Evolutionary conservation across 2,329 filamentous ascomycete genomes (phyloP), one percentile per base, ranked within the genome.

Genomic region (Gremmenia infestans): DNA sequence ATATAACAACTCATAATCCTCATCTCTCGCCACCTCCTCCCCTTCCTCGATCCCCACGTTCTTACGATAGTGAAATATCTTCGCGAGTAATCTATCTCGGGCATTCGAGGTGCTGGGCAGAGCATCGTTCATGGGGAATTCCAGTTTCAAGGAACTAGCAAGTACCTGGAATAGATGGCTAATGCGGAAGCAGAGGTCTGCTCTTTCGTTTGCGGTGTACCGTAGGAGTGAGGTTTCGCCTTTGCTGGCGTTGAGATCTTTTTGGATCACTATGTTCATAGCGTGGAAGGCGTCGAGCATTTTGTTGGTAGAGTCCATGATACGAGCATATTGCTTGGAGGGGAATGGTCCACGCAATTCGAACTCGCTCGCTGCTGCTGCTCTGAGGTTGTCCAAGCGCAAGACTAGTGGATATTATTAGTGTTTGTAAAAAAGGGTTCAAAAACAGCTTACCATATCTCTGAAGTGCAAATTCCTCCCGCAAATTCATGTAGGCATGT

Each of bases 231-330:
- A 86, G 54, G 87, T 84, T 73, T 97, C 93, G 4, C 93, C 92
- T 25, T 87, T 82, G 2, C 86, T 91, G 1, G 90, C 81, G 39
- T 81, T 81, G 11, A 86, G 77, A 57, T 93, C 89, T 67, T 92
- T 93, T 67, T 88, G 81, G 39, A 96, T 91, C 60, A 97, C 86
- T 11, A 97, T 83, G 60, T 93, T 95, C 90, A 99, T 96, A 51
- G 92, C 91, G 68, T 97, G 92, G 71, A 99, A 97, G 39, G 90
- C 87, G 72, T 97, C 92, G 4, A 97, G 83, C 73, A 97, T 89
- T 52, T 88, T 85, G 60, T 87, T 86, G 1, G 92, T 96, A 9
- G 87, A 87, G 22, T 83, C 81, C 68, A 97, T 81, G 55, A 97
- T 88, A 37, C 85, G 82, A 4, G 81, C 82, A 69, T 89, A 92